These are phyloP conservation scores for Chalara sp. DNA, from an alignment of 2,329 filamentous ascomycete genomes.

Conservation along the genomic window DNA sequence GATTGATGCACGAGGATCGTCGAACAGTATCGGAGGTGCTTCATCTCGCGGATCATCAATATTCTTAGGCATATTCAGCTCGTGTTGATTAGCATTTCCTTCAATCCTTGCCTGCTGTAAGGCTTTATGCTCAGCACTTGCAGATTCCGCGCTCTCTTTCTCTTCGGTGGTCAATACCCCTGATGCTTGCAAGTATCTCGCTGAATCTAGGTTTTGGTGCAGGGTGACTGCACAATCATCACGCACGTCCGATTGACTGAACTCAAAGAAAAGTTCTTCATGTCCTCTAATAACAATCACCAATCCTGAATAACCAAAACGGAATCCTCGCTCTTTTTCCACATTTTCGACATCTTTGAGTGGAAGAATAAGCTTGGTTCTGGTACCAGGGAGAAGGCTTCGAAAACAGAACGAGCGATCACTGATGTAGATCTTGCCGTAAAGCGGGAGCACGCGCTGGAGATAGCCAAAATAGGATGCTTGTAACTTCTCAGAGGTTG, in stretches of 20 bases:
- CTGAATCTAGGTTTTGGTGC: constrained; percentile 67
- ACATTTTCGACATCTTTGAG: constrained; percentile 89
- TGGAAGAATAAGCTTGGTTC: constrained; percentile 87
- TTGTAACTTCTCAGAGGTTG: constrained; percentile 72
- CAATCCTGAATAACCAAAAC: constrained; percentile 83
- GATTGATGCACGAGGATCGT: constrained; percentile 81
- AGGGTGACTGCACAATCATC: constrained; percentile 86
- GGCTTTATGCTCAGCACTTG: constrained; percentile 74
- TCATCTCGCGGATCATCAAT: constrained; percentile 40
- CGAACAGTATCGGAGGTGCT: constrained; percentile 74
- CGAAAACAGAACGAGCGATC: constrained; percentile 86
- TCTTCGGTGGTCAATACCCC: constrained; percentile 62
- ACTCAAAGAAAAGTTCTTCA: constrained; percentile 96
- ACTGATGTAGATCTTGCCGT: constrained; percentile 95
- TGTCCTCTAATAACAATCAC: constrained; percentile 91
- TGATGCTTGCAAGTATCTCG: constrained; percentile 64
- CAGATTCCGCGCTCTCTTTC: constrained; percentile 62
- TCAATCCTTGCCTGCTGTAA: constrained; percentile 65
- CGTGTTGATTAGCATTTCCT: constrained; percentile 41
- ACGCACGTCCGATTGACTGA: constrained; percentile 66
- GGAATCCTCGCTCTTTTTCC: constrained; percentile 90
- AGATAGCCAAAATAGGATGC: constrained; percentile 91
- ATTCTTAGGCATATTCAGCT: constrained; percentile 41
- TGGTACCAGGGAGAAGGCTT: constrained; percentile 79
- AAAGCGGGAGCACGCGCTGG: constrained; percentile 83